These are phyloP conservation scores for Venturia carpophila DNA, from an alignment of 2,329 filamentous ascomycete genomes.

Conservation along the genomic window DNA sequence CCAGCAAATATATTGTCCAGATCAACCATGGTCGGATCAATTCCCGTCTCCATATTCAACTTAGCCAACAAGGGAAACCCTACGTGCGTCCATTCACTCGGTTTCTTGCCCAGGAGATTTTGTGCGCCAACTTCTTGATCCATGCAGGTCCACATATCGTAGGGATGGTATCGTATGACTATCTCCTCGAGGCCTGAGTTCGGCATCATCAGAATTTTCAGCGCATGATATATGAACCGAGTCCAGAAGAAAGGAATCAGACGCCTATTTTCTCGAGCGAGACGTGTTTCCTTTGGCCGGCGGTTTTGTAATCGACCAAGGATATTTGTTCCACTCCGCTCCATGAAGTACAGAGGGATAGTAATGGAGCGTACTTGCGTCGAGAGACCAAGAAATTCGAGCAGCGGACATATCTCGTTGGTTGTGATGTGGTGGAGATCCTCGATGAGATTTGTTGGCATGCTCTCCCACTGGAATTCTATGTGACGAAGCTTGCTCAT, in stretches of 20 bases:
- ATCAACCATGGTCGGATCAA: background rate
- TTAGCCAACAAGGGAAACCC: background rate
- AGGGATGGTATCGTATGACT: constrained; percentile 2
- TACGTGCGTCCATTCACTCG: background rate
- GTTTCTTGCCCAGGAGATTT: background rate
- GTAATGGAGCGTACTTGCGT: background rate
- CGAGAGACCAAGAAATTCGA: background rate
- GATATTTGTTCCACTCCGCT: background rate
- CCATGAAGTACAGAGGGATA: constrained; percentile 5
- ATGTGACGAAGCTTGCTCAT: background rate
- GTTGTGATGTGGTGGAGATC: background rate
- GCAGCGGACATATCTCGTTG: constrained; percentile 1
- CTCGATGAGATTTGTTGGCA: constrained; percentile 1
- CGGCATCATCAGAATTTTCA: background rate
- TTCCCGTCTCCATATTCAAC: background rate
- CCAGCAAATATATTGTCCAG: background rate
- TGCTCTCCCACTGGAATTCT: constrained; percentile 4
- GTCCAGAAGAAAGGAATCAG: constrained; percentile 1
- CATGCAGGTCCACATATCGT: constrained; percentile 6
- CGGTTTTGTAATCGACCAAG: background rate
- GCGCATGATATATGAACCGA: background rate
- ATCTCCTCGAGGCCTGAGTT: constrained; percentile 1
- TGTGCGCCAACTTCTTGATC: background rate
- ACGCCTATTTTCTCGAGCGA: background rate
- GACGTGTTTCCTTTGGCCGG: background rate